Percentiles rank a stretch among this genome's conserved stretches.
Conservation (phyloP, 768 basidiomycete genomes). For the Collybia sordida region DNA sequence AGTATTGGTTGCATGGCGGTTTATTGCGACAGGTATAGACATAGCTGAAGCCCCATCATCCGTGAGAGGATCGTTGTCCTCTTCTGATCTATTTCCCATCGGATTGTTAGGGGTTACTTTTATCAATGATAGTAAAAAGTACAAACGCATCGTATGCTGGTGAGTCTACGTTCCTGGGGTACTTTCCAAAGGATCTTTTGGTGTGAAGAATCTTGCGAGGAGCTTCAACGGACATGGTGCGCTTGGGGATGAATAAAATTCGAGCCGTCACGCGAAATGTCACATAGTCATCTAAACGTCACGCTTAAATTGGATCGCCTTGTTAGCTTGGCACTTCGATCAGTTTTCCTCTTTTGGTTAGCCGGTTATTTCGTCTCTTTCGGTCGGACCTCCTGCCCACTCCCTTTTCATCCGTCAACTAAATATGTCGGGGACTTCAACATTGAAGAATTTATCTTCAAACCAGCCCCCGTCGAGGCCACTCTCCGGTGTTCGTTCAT, state of each 20-base stretch:
- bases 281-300: background rate
- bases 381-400: too few relatives aligned
- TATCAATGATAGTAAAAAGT: background rate
- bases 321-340: background rate
- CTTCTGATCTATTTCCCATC: constrained; percentile 61
- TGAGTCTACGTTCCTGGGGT: constrained; percentile 61
- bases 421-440: too few relatives aligned
- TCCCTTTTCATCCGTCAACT: too few relatives aligned
- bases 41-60: constrained; percentile 66
- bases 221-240: constrained; percentile 23
- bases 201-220: constrained; percentile 43
- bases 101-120: constrained; percentile 9
- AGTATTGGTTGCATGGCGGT: constrained; percentile 23
- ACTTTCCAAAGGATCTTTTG: constrained; percentile 73
- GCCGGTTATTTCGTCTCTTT: too few relatives aligned
- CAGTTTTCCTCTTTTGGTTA: background rate
- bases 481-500: background rate
- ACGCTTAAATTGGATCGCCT: background rate
- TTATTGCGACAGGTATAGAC: constrained; percentile 35
- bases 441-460: background rate
- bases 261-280: constrained; percentile 4
- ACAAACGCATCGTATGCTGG: constrained; percentile 74
- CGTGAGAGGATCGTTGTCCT: constrained; percentile 85
- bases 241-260: constrained; percentile 11
- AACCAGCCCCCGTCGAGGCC: too few relatives aligned